Evolutionary conservation across 192 early-diverging fungal genomes (phyloP), one percentile per base, ranked within the genome.

Genomic region (Backusella mclennaniae): DNA sequence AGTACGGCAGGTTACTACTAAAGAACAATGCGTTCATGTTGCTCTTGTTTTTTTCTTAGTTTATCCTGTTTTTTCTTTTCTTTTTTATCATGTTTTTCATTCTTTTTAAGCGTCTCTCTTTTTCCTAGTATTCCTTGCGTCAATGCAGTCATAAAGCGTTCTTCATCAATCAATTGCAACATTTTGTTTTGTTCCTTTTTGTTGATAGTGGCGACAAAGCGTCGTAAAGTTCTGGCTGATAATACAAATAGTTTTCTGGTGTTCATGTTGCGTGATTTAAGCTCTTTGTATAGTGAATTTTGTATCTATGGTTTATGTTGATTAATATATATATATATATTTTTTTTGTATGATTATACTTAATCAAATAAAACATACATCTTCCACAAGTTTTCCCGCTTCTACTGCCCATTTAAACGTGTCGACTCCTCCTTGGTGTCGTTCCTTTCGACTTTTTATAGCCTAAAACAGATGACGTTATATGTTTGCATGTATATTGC

Each of bases 101-200:
- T 42, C 29, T 69, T 69, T 39, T 71, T 41, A 31, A 71, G 29
- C 0, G 41, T 23, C 41, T 44, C 8, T 15, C 70, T 44, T 78
- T 82, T 82, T 19, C 44, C 21, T 53, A 75, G 14, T 12, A 82
- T 77, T 42, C 80, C 80, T 59, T 82, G 68, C 31, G 77, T 78
- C 38, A 82, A 39, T 9, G 67, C 70, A 12, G 73, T 38, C 53
- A 82, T 44, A 39, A 82, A 82, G 6, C 80, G 67, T 26, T 77
- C 41, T 56, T 82, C 80, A 53, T 82, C 76, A 38, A 82, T 78
- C 17, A 78, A 29, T 4, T 23, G 6, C 19, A 82, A 2, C 12
- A 63, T 14, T 19, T 75, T 35, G 14, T 67, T 53, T 42, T 74
- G 6, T 9, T 79, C 59, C 12, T 38, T 69, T 67, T 83, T 73